Percentiles rank a stretch among this genome's conserved stretches.
These are phyloP conservation scores for Alternaria metachromatica DNA, from an alignment of 2,329 filamentous ascomycete genomes.

Conservation along the genomic window DNA sequence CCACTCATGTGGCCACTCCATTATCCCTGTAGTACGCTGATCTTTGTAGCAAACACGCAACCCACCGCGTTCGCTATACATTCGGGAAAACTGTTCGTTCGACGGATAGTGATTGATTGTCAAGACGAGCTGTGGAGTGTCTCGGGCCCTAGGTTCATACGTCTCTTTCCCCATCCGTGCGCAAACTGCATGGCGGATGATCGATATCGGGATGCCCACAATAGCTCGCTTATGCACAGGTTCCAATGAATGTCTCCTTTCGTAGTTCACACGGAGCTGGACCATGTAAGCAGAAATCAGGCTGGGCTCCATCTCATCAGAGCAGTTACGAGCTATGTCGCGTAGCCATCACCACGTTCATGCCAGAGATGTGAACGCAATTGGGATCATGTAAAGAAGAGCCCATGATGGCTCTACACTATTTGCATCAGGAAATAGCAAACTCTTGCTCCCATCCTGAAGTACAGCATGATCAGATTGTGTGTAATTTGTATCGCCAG, in stretches of 20 bases:
- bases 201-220: not conserved
- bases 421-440: not conserved
- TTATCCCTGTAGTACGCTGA: conserved; percentile 2
- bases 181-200: not conserved
- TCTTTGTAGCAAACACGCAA: not conserved
- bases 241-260: not conserved
- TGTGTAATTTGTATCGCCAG: not conserved
- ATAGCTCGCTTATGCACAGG: not conserved
- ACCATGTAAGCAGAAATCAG: not conserved
- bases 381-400: not conserved
- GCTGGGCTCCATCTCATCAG: not conserved
- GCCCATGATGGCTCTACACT: not conserved
- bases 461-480: not conserved
- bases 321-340: not conserved
- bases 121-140: not conserved
- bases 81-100: not conserved
- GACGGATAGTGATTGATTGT: not conserved
- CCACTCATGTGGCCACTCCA: conserved; percentile 3
- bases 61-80: not conserved
- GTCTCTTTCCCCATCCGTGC: conserved; percentile 2
- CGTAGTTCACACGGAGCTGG: not conserved
- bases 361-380: not conserved
- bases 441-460: not conserved
- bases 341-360: not conserved
- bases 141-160: not conserved